Base-by-base conservation (phyloP, 768 basidiomycete species). In the Cantharellus cinnabarinus region DNA sequence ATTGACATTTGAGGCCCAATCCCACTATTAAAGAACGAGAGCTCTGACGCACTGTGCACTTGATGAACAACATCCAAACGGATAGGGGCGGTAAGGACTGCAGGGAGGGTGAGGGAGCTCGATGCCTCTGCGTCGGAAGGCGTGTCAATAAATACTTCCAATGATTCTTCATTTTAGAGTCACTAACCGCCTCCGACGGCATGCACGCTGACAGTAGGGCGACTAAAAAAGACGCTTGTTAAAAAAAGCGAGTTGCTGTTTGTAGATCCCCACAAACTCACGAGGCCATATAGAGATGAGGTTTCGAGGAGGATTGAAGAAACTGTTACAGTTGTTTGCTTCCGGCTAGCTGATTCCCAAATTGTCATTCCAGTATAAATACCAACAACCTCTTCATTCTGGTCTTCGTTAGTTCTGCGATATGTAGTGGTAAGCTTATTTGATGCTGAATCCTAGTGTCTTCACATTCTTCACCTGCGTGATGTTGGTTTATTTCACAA, bases 1-100 rank as follows among this genome's bases (percentile, higher is more conserved):
- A 59, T 65, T 65, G 41, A 61, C 48, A 60, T 20, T 56, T n/a
- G 20, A 39, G 2, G 39, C 35, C 15, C 5, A 5, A 35, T 4
- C 20, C 20, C 40, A 5, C 14, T 5, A 10, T 0, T 3, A 38
- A 29, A 41, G 58, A 34, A 39, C n/a, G 55, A 42, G 53, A 10
- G 29, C 10, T 41, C 50, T n/a, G 69, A 81, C 89, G 75, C 72
- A 97, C 95, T 99, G 87, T 98, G 93, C 61, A 99, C 89, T 73
- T 91, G 90, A 62, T 88, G 80, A 66, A 99, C 94, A 65, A 99
- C 91, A 79, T 99, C 95, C 70, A 94, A 82, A 73, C 95, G 80
- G 74, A 99, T 98, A 68, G 95, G 94, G 42, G 94, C 95, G 67
- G 90, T 93, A 69, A 99, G 76, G 69, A 99, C 95, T 67, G 90